phyloP scores from a whole-genome alignment of 805 yeast species.

The Kazachstania taianensis region DNA sequence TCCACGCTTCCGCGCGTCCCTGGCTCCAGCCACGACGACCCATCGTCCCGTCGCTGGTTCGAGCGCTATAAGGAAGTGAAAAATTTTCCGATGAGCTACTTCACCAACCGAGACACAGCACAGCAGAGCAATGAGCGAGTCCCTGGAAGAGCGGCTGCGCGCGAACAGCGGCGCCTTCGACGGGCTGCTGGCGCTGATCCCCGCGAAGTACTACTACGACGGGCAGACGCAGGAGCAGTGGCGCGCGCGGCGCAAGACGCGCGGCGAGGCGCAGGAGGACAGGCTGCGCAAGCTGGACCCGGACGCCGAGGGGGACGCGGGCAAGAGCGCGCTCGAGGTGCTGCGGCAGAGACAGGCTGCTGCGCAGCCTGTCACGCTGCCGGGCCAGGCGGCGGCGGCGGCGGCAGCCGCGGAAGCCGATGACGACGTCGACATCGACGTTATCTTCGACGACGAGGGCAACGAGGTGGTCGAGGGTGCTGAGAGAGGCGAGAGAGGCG shows the following conservation, averaged over 20 bases:
- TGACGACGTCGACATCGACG: constrained; percentile 20
- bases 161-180: constrained; percentile 76
- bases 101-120: background rate
- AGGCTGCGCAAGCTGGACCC: constrained; percentile 75
- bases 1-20: too few species aligned
- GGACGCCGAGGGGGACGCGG: constrained; percentile 36
- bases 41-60: constrained; percentile 52
- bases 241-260: constrained; percentile 71
- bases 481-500: constrained; percentile 12
- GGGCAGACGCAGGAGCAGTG: constrained; percentile 85
- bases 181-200: constrained; percentile 81
- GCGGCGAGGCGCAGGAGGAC: constrained; percentile 49
- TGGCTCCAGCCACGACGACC: constrained; percentile 61
- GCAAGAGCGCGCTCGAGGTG: constrained; percentile 50
- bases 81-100: background rate
- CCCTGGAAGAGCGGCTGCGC: constrained; percentile 66
- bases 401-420: constrained; percentile 14
- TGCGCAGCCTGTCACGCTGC: constrained; percentile 39
- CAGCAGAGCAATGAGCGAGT: constrained; percentile 39
- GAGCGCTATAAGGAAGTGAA: constrained; percentile 28
- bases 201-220: constrained; percentile 89
- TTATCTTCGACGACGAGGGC: constrained; percentile 68
- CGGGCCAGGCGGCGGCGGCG: constrained; percentile 26
- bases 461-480: constrained; percentile 32
- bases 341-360: constrained; percentile 42